A percentile compares a stretch with the other conserved stretches of the same genome.
Evolutionary conservation across 2,329 filamentous ascomycete genomes (phyloP).

Genomic region (Myriosclerotinia scirpicola): DNA sequence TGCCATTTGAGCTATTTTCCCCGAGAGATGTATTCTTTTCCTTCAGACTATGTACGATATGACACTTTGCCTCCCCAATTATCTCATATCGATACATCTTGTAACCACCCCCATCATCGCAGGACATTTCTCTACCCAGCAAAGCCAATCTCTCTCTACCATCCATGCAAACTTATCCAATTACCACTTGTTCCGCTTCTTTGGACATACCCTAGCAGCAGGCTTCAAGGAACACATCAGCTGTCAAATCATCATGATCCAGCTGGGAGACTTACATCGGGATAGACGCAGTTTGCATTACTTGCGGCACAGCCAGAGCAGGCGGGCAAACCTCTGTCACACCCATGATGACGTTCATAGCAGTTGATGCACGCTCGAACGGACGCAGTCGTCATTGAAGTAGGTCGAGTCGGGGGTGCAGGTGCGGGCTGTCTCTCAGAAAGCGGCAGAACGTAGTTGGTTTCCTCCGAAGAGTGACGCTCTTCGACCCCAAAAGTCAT

Average conservation of each 20-base stretch:
- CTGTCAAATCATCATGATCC: background rate
- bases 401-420: background rate
- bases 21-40: background rate
- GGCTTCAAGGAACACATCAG: constrained; percentile 10
- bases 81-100: background rate
- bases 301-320: background rate
- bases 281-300: constrained; percentile 4
- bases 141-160: background rate
- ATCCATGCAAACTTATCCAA: background rate
- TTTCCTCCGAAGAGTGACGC: background rate
- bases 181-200: background rate
- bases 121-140: background rate
- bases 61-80: background rate
- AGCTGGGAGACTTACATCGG: constrained; percentile 6
- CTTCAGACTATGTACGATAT: background rate
- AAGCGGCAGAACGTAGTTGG: background rate
- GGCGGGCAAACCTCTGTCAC: constrained; percentile 3
- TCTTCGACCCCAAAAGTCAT: background rate
- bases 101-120: background rate
- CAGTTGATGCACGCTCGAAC: constrained; percentile 1
- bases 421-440: background rate
- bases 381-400: background rate
- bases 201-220: background rate
- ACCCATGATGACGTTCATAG: constrained; percentile 6
- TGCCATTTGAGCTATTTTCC: background rate